phyloP scores from a whole-genome alignment of 352 stramenopile genomes.

The Phytopythium helicoides region DNA sequence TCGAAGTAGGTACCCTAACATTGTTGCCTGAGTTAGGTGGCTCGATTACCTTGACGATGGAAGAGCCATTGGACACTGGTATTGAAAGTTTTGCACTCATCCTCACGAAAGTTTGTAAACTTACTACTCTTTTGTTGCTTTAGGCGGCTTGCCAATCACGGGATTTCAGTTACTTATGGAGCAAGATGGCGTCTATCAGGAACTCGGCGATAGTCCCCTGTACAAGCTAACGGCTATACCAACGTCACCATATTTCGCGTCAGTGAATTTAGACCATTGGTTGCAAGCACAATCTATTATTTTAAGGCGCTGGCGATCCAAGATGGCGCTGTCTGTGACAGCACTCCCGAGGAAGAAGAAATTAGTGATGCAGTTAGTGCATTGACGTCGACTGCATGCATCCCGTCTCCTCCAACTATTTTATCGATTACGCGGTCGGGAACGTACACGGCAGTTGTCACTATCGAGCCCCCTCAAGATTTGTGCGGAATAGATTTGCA shows the following conservation, averaged over 20 bases:
- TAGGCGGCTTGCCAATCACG: slow-evolving; percentile 30
- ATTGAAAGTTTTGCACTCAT: background rate
- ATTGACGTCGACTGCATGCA: slow-evolving; percentile 19
- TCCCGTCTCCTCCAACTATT: slow-evolving; percentile 21
- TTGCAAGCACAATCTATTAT: slow-evolving; percentile 25
- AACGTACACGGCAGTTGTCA: slow-evolving; percentile 19
- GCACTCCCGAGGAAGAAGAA: slow-evolving; percentile 15
- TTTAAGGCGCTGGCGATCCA: slow-evolving; percentile 47
- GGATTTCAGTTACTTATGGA: slow-evolving; percentile 29
- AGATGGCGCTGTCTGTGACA: slow-evolving; percentile 33
- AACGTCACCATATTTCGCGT: slow-evolving; percentile 16
- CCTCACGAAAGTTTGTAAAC: no score
- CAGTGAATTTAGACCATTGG: slow-evolving; percentile 11
- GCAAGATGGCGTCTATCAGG: background rate
- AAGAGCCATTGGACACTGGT: slow-evolving; percentile 42
- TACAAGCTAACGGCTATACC: background rate
- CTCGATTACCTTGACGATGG: slow-evolving; percentile 25
- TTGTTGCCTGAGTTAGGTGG: slow-evolving; percentile 23
- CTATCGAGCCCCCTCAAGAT: slow-evolving; percentile 20
- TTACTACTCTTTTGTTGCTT: background rate
- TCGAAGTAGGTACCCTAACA: no score
- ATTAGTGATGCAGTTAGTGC: slow-evolving; percentile 28
- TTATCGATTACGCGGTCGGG: slow-evolving; percentile 13
- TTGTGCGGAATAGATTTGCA: slow-evolving; percentile 17
- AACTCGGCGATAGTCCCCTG: background rate